Evolutionary conservation across 2,329 filamentous ascomycete genomes (phyloP), one percentile per base, ranked within the genome.

Genomic region (Arthroderma sp.): DNA sequence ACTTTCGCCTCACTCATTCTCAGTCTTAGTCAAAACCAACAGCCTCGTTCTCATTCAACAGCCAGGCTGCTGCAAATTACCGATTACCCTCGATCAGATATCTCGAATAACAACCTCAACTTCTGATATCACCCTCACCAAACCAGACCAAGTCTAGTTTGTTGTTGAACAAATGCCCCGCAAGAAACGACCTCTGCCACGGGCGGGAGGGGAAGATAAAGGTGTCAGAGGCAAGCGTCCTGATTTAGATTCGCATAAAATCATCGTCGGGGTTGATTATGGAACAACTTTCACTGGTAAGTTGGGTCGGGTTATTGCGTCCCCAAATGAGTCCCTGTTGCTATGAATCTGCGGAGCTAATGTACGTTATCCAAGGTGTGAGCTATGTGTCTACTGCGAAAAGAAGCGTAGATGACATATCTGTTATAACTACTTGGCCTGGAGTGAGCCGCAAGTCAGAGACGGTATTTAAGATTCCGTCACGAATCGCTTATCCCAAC

Each of bases 371-470:
- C 35, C 17, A 55, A 63, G 62, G 60, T 25, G 49, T 59, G 17
- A 59, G 55, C 39, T 63, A 63, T 55, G 61, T 61, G 7, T 59
- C 58, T 31, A 59, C 64, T 17, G 58, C 51, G 7, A 57, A 57
- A 9, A 56, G 31, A 1, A 58, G 55, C 15, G 51, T 64, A 3
- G 61, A 60, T 31, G 58, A 66, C 17, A 62, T 65, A 28, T 41
- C 57, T 7, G 56, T 66, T 7, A 61, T 66, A n/a, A 61, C 44
- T 15, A 63, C 35, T 13, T 68, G 66, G 66, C 63, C 63, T 17
- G 65, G 63, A 4, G 43, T 13, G 2, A n/a, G 43, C n/a, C 38
- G 17, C 38, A 59, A 63, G 2, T 43, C 54, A 1, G 56, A 59
- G 21, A 44, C 33, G 9, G 49, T 59, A n/a, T 61, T 58, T 21